A percentile compares a stretch with the other conserved stretches of the same genome.
Evolutionary conservation across 441 rosid genomes (phyloP).

Genomic region (Pelargonium australe): DNA sequence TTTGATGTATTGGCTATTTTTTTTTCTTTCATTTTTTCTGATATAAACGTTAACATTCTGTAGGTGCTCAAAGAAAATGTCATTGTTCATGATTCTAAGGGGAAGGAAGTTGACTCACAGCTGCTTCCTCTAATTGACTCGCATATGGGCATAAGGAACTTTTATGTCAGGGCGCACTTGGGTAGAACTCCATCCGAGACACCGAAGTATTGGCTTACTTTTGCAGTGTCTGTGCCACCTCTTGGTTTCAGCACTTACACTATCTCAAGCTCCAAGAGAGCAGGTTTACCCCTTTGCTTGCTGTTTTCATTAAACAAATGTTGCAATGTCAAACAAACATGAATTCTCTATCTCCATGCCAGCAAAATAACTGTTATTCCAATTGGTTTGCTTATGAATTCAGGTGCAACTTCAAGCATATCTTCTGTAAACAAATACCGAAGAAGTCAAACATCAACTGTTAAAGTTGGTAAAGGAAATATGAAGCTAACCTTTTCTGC

Average conservation of each 20-base stretch:
- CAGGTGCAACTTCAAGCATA: conserved; percentile 34
- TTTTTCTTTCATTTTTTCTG: conserved; percentile 6
- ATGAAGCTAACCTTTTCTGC: conserved; percentile 42
- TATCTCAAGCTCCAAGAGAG: conserved; percentile 50
- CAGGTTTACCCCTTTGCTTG: conserved; percentile 47
- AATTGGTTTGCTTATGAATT: conserved; percentile 13
- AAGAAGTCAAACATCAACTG: conserved; percentile 20
- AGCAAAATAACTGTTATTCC: background rate
- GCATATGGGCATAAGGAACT: conserved; percentile 46
- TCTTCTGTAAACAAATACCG: conserved; percentile 27
- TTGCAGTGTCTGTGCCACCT: conserved; percentile 74
- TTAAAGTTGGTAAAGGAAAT: conserved; percentile 48
- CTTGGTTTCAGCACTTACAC: conserved; percentile 87
- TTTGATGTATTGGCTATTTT: background rate
- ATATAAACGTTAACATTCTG: conserved; percentile 20
- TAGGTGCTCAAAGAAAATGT: conserved; percentile 66
- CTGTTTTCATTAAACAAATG: conserved; percentile 19
- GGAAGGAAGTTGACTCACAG: conserved; percentile 80
- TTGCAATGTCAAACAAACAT: background rate
- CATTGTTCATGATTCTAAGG: conserved; percentile 67
- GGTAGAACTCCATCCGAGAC: conserved; percentile 47
- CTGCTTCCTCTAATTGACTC: conserved; percentile 66
- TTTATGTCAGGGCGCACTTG: conserved; percentile 71
- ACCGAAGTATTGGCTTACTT: conserved; percentile 87
- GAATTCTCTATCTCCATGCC: conserved; percentile 25